Base-by-base conservation (phyloP, 352 stramenopile genomes). In the Phytophthora quininea region DNA sequence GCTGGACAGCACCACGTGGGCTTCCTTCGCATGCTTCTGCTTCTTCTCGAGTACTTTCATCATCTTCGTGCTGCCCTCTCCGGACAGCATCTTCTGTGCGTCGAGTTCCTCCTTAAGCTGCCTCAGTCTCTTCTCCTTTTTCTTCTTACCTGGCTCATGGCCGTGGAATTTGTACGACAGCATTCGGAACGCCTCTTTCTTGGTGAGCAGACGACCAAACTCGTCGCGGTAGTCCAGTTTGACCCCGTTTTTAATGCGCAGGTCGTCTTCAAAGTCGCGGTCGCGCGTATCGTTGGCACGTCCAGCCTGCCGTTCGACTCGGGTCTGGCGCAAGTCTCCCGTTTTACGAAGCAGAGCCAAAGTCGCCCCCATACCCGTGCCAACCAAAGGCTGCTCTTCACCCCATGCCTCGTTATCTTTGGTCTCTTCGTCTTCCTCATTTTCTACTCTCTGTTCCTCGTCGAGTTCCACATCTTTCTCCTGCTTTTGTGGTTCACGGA, bases 161-260 rank as follows among this genome's bases (percentile, higher is more conserved):
- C 97, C 97, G 74, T 99, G 97, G 79, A 99, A 99, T 68, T 98
- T 97, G 84, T 99, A 99, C 75, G 93, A 99, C 32, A 99, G 78
- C 70, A 99, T 82, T 32, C 97, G 94, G 86, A 98, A 99, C 1
- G 97, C 97, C 74, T 99, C 97, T 71, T 99, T 99, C 48, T 98
- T 92, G 6, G 97, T 99, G 9, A 99, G 78, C 42, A 99, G 71
- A 3, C 95, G 92, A 4, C 97, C 97, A 75, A 98, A 96, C 54
- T 99, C 96, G 72, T 99, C 97, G 46, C 97, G 88, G 80, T 99
- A 99, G 72, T 99, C 97, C 12, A 99, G 69, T 56, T 93, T 95
- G 27, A 95, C 86, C n/a, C 88, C 88, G 51, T 94, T 86, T 64
- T 93, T 93, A 37, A 96, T 58, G 0, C 71, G 79, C 2, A 98